These are phyloP conservation scores for Acanthamoeba healyi DNA, from an alignment of 208 protist genomes.

Conservation along the genomic window DNA sequence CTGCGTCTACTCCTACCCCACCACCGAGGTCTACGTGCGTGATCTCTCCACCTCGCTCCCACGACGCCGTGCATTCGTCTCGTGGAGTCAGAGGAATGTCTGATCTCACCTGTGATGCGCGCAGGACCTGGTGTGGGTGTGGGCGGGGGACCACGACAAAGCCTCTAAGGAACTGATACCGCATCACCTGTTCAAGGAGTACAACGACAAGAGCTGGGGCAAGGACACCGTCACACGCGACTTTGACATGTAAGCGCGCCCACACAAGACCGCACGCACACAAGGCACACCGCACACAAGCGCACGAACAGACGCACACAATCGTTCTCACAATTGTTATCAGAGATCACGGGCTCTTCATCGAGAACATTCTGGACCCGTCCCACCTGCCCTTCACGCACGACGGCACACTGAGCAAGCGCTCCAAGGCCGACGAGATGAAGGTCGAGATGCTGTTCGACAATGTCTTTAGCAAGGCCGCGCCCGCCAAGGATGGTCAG, in stretches of 20 bases:
- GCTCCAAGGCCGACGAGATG: slow-evolving; percentile 2
- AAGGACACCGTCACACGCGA: slow-evolving; percentile 18
- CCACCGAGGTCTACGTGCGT: slow-evolving; percentile 31
- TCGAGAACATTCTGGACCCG: slow-evolving; percentile 67
- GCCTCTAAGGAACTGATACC: background rate
- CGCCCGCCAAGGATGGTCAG: background rate
- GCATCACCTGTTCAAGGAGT: slow-evolving; percentile 28
- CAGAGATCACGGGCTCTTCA: slow-evolving; percentile 56
- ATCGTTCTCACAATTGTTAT: too few relatives aligned
- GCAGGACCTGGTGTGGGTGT: slow-evolving; percentile 60
- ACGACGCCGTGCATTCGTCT: too few relatives aligned
- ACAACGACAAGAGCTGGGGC: background rate
- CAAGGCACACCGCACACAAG: too few relatives aligned
- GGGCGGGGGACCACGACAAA: slow-evolving; percentile 4
- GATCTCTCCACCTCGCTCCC: background rate
- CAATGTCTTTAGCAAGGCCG: background rate
- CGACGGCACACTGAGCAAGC: slow-evolving; percentile 39
- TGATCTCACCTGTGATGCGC: background rate
- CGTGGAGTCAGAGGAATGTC: too few relatives aligned
- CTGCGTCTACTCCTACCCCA: slow-evolving; percentile 39
- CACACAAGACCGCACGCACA: background rate
- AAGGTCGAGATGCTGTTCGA: slow-evolving; percentile 49
- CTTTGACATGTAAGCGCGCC: slow-evolving; percentile 21
- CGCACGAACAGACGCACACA: too few relatives aligned
- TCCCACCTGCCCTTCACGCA: slow-evolving; percentile 63